Evolutionary conservation across 208 protist species (phyloP).

Genomic region (Leishmania aethiopica): DNA sequence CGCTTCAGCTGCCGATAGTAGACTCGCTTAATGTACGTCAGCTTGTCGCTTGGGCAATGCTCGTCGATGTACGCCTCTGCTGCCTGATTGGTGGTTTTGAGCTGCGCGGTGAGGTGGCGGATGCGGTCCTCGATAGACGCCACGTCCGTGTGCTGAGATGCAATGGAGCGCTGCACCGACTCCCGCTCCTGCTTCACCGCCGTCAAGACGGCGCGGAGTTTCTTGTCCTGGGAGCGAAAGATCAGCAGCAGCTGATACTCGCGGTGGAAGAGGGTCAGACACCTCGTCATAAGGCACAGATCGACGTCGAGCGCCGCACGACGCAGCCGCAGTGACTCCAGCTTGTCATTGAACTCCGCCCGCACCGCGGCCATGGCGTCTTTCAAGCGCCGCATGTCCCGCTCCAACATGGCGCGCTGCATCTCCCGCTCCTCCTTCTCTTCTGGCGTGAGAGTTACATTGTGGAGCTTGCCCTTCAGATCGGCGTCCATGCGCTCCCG

Average conservation of each 20-base stretch:
- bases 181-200: slow-evolving; percentile 63
- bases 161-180: slow-evolving; percentile 60
- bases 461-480: slow-evolving; percentile 80
- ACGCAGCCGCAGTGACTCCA: slow-evolving; percentile 79
- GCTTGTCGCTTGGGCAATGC: slow-evolving; percentile 68
- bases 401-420: slow-evolving; percentile 50
- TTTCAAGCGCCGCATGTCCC: slow-evolving; percentile 70
- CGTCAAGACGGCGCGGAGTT: slow-evolving; percentile 65
- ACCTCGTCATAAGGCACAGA: slow-evolving; percentile 93
- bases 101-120: slow-evolving; percentile 61
- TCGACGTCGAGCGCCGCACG: slow-evolving; percentile 92
- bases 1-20: slow-evolving; percentile 95
- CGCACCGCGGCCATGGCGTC: slow-evolving; percentile 50
- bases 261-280: slow-evolving; percentile 92
- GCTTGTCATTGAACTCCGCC: slow-evolving; percentile 72
- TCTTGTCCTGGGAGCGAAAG: slow-evolving; percentile 92
- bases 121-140: slow-evolving; percentile 54
- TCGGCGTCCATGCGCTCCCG: slow-evolving; percentile 86
- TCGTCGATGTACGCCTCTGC: slow-evolving; percentile 87
- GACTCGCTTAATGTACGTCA: slow-evolving; percentile 84
- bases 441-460: slow-evolving; percentile 71
- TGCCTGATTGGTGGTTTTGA: slow-evolving; percentile 75
- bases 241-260: slow-evolving; percentile 95
- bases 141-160: slow-evolving; percentile 59
- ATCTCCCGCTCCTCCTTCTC: slow-evolving; percentile 89